Percentiles rank a stretch among this genome's conserved stretches.
These are phyloP conservation scores for Mortierella sp. DNA, from an alignment of 371 early-diverging fungal species.

Conservation along the genomic window DNA sequence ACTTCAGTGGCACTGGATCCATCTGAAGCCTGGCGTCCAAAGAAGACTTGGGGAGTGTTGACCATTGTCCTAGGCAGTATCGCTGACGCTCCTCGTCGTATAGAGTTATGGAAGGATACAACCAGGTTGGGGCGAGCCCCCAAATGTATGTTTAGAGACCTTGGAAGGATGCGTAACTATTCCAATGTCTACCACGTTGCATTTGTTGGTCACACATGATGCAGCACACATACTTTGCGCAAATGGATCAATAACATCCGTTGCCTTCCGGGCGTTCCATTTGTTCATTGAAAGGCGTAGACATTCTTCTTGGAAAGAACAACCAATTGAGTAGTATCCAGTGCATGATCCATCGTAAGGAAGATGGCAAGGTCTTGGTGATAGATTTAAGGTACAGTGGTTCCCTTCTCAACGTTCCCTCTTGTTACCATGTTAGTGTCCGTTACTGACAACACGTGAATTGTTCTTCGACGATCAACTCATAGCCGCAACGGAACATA, in stretches of 20 bases:
- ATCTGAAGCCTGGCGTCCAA: too few species aligned
- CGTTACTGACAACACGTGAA: background rate
- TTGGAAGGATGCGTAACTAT: too few species aligned
- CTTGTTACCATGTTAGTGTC: too few species aligned
- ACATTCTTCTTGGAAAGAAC: background rate
- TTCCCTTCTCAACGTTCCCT: too few species aligned
- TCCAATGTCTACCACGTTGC: too few species aligned
- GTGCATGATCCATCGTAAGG: slow-evolving; percentile 13
- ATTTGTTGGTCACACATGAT: too few species aligned
- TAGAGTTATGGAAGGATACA: slow-evolving; percentile 2
- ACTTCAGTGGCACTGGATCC: too few species aligned
- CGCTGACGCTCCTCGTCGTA: slow-evolving; percentile 22
- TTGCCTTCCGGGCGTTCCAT: background rate
- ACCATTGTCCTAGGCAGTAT: slow-evolving; percentile 17
- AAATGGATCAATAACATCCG: background rate
- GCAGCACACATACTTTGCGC: too few species aligned
- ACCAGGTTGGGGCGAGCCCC: slow-evolving; percentile 9
- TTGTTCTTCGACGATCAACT: background rate
- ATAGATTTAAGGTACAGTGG: slow-evolving; percentile 13
- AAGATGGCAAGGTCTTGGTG: slow-evolving; percentile 8
- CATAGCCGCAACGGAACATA: slow-evolving; percentile 23
- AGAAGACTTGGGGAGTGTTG: slow-evolving; percentile 19
- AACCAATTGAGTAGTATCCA: slow-evolving; percentile 9
- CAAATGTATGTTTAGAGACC: background rate
- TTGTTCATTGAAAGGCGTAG: background rate